Evolutionary conservation across 768 basidiomycete species (phyloP), one percentile per base, ranked within the genome.

Genomic region (Pisolithus sp.): DNA sequence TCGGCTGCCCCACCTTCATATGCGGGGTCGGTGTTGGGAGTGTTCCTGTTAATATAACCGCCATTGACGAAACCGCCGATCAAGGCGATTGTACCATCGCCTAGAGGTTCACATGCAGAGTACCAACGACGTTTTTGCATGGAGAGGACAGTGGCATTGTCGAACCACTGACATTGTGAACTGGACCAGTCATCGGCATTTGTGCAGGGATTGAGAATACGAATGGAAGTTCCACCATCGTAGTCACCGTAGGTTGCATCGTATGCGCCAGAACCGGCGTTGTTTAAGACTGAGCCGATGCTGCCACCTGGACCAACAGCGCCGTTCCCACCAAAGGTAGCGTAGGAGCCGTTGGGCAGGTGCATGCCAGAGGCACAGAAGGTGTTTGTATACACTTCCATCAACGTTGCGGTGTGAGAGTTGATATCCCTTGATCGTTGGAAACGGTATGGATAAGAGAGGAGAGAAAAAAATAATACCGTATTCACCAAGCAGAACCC

Each of bases 301-400:
- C 71, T 71, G 31, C 86, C 89, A 28, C 81, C 80, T 4, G 77
- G 80, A 21, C 80, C 82, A 17, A 90, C 72, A 15, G 89, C 88
- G 23, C 79, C 78, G 60, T 91, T 91, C 7, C 89, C 89, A 54
- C 89, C 89, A 56, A 90, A 84, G 0, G 86, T 80, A 9, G 73
- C 78, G 53, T 73, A 90, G 1, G 86, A 87, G 36, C 86, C 86
- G 54, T 89, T 89, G 9, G 88, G 88, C 1, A 89, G 71, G 62
- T 89, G 86, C 80, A 84, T 81, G 46, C 89, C 89, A 2, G 85
- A 89, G 18, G 89, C 80, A 59, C 89, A 92, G 72, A 92, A 92
- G 5, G 78, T 70, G 61, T 91, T 92, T 23, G 85, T 85, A 34
- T 60, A 57, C 12, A 91, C 74, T 46, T 89, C 86, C 83, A 93